Percentiles rank a stretch among this genome's conserved stretches.
phyloP scores from a whole-genome alignment of 257 asterid species.

The Przewalskia tangutica region DNA sequence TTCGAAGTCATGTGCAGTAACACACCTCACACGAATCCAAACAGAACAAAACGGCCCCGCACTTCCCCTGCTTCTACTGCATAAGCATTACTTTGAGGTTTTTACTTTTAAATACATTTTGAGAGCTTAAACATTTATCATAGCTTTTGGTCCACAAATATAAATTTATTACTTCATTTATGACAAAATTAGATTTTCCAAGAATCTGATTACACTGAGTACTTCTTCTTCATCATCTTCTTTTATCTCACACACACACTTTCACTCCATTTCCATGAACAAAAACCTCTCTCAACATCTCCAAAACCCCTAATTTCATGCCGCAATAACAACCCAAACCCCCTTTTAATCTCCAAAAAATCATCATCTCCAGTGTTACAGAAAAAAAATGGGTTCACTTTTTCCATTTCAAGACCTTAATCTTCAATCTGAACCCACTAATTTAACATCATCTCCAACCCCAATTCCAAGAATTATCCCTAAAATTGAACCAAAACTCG shows the following conservation, averaged over 20 bases:
- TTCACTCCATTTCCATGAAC: neutral
- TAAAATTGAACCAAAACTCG: conserved; percentile 46
- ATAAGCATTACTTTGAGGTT: neutral
- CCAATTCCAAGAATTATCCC: conserved; percentile 8
- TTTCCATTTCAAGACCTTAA: conserved; percentile 33
- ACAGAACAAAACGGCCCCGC: too few relatives aligned
- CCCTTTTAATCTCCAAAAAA: neutral
- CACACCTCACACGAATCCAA: too few relatives aligned
- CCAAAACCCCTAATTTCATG: neutral
- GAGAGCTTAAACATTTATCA: neutral
- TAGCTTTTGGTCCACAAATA: neutral
- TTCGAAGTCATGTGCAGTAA: too few relatives aligned
- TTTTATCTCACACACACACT: too few relatives aligned
- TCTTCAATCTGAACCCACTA: conserved; percentile 19
- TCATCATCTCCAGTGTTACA: too few relatives aligned
- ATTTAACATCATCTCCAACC: conserved; percentile 6
- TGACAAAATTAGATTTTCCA: neutral
- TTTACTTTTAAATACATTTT: neutral
- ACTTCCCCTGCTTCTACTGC: neutral
- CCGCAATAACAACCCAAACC: neutral
- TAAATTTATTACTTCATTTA: neutral
- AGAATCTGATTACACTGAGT: too few relatives aligned
- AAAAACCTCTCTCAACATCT: neutral
- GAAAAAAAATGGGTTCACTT: conserved; percentile 16
- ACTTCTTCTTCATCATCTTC: too few relatives aligned